A percentile compares a stretch with the other conserved stretches of the same genome.
These are phyloP conservation scores for Amaranthus palmeri DNA, from an alignment of 148 eudicot species.

Conservation along the genomic window DNA sequence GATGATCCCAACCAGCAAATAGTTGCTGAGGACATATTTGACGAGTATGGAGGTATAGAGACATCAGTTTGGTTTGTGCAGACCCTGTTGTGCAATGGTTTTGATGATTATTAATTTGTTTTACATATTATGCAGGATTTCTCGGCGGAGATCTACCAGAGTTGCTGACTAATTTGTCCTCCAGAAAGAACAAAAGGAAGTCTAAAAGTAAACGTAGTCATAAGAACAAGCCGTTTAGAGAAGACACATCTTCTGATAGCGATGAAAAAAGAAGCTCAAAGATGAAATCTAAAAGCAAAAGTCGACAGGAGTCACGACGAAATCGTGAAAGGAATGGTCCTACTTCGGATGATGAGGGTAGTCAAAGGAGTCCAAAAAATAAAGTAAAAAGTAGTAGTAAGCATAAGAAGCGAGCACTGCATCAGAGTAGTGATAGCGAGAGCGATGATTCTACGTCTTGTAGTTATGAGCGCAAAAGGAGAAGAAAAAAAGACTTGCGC, in stretches of 20 bases:
- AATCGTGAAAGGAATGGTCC: background rate
- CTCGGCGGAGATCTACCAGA: conserved; percentile 66
- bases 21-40: conserved; percentile 98
- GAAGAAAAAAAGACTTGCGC: conserved; percentile 31
- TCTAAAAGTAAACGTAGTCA: conserved; percentile 43
- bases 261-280: conserved; percentile 13
- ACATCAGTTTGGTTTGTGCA: background rate
- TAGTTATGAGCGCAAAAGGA: conserved; percentile 19
- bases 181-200: conserved; percentile 47
- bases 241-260: background rate
- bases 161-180: conserved; percentile 55
- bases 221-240: conserved; percentile 23
- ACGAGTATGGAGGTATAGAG: conserved; percentile 90
- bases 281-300: conserved; percentile 12
- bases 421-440: conserved; percentile 28
- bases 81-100: background rate
- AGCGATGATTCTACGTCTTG: conserved; percentile 12
- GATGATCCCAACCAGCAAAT: conserved; percentile 98
- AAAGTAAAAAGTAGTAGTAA: conserved; percentile 1
- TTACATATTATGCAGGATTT: conserved; percentile 51
- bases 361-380: conserved; percentile 7
- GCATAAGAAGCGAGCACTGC: conserved; percentile 15
- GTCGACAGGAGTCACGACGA: conserved; percentile 22
- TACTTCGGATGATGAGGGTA: conserved; percentile 10
- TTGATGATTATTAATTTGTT: conserved; percentile 15